Evolutionary conservation across 441 rosid genomes (phyloP).

Genomic region (Flueggea neowawraea): DNA sequence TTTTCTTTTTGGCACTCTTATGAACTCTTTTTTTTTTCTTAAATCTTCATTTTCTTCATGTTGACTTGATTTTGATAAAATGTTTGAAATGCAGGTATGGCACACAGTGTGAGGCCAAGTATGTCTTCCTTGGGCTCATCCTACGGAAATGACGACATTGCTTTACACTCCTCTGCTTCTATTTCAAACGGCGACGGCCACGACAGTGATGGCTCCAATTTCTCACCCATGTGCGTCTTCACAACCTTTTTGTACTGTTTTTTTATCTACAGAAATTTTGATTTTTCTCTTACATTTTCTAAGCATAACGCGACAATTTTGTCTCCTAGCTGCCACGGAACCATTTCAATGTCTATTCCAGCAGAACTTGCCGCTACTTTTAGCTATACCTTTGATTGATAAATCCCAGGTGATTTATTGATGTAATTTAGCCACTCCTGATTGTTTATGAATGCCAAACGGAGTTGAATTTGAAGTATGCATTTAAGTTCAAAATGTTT

Average conservation of each 20-base stretch:
- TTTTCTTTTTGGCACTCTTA: not conserved
- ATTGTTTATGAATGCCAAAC: not conserved
- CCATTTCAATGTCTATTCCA: constrained; percentile 63
- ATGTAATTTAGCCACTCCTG: constrained; percentile 1
- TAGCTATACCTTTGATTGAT: constrained; percentile 87
- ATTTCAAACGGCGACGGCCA: constrained; percentile 71
- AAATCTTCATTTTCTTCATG: no score
- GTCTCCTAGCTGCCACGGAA: constrained; percentile 45
- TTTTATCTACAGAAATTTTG: not conserved
- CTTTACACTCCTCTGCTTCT: constrained; percentile 37
- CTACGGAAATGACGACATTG: constrained; percentile 38
- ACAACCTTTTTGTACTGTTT: not conserved
- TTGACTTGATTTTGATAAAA: no score
- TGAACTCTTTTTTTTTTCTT: no score
- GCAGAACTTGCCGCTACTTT: constrained; percentile 94
- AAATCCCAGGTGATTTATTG: constrained; percentile 64
- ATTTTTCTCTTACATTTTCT: not conserved
- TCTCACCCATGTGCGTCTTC: constrained; percentile 49
- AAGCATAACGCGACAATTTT: not conserved
- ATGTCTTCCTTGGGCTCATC: constrained; percentile 50
- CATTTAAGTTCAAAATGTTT: not conserved
- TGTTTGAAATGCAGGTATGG: constrained; percentile 14
- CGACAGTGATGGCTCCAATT: constrained; percentile 69
- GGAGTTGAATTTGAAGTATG: not conserved
- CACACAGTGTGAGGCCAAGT: constrained; percentile 48